Base-by-base conservation (phyloP, 2,329 filamentous ascomycete species). In the Talaromyces sp. region DNA sequence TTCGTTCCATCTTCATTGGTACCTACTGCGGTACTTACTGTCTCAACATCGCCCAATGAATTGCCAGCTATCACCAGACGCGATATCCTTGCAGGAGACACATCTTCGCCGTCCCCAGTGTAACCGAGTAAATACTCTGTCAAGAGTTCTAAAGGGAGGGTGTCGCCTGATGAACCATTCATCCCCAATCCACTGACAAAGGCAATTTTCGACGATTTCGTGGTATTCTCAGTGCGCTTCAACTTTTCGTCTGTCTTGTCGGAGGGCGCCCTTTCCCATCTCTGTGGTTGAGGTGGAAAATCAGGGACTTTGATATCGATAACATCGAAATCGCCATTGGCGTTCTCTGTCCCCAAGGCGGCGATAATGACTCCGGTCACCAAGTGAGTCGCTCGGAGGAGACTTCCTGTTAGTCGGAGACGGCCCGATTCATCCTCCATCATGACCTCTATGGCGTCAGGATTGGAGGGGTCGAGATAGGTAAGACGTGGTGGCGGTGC, bases 401-500 rank as follows among this genome's bases (percentile, higher is more conserved):
- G 75, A 49, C 84, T 82, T 3, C 95, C 95, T 0, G 89, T 87
- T 8, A 99, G 79, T 21, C 87, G 84, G 66, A 99, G 81, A 26
- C 96, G 88, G 53, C 95, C 95, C 0, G 92, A 97, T 75, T 98
- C 93, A 73, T 99, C 95, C 75, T 99, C 95, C 43, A 99, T 80
- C 87, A 96, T 96, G 66, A 91, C 84, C 62, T 86, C 78, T 55
- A 91, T 85, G 24, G 65, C 63, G 11, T 69, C 69, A 19, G 73
- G 74, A 52, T 76, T 67, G 13, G 72, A 71, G 26, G 74, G 70
- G 56, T 88, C 83, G 65, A 86, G 84, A 76, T 96, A 97, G 67
- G 91, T 95, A 65, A 88, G 82, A 62, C 88, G 84, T 8, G 86
- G 84, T 14, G 90, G 86, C 9, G 93, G 92, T 1, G 90, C 91